Base-by-base conservation (phyloP, 805 yeast species). In the Ogataea sp. region DNA sequence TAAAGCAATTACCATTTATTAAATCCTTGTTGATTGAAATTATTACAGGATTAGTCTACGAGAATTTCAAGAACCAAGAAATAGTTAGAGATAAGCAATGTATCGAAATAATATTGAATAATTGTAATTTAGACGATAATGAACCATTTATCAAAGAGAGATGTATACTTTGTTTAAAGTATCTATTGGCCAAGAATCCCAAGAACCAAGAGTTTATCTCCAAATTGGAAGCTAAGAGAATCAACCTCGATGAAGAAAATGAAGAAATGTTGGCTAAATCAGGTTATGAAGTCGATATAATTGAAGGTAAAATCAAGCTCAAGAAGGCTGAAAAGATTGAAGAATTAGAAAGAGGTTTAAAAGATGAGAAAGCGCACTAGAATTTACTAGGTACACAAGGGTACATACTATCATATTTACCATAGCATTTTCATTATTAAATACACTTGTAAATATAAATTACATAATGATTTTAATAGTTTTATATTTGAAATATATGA, bases 101-200 rank as follows among this genome's bases (percentile, higher is more conserved):
- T 0, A 56, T 90, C 13, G 85, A 78, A 39, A 59, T 85, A 16
- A 68, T 89, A 0, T 63, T 90, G 20, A 82, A 89, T 7, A 82
- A 80, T 45, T 89, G 97, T 62, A 75, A 83, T 30, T 78, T 93
- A 38, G 97, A 90, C 56, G 80, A 79, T 34, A 78, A 84, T 54
- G 94, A 93, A 56, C 97, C 97, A 0, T 90, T 71, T 49, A 80
- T 84, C 41, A 82, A 86, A 47, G 98, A 90, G 53, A 65, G 90
- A 43, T 73, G 95, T 2, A 83, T 93, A 26, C 61, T 90, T 6
- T 86, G 96, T 52, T 55, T 93, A 23, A 75, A 80, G 50, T 80
- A 78, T 43, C 59, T 88, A 25, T 59, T 90, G 14, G 72, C 74
- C 20, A 67, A 72, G 9, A 93, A 93, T 50, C 51, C 47, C 4